phyloP scores from a whole-genome alignment of 2,329 filamentous ascomycete genomes.

The Fusarium nodosum region DNA sequence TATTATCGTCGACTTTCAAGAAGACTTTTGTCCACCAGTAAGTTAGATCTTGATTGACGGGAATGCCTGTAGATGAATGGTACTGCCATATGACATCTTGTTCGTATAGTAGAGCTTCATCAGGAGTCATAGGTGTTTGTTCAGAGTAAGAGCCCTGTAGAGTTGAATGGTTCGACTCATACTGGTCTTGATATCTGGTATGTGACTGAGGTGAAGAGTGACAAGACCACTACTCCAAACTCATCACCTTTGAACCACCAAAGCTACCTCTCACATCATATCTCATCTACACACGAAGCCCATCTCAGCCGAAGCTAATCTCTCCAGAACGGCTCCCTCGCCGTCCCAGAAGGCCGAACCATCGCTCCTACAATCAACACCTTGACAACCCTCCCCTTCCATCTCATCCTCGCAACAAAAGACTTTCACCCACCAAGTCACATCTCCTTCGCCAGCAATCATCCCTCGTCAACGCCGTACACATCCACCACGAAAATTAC shows the following conservation, averaged over 20 bases:
- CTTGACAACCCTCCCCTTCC: slow-evolving; percentile 79
- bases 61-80: no score
- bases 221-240: background rate
- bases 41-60: slow-evolving; percentile 52
- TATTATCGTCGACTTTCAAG: slow-evolving; percentile 88
- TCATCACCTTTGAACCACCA: no score
- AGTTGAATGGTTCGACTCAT: no score
- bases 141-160: background rate
- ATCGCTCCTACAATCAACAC: slow-evolving; percentile 80
- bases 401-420: slow-evolving; percentile 84
- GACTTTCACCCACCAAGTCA: slow-evolving; percentile 90
- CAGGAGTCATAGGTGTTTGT: background rate
- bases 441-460: slow-evolving; percentile 90
- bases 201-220: background rate
- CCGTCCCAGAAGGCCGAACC: slow-evolving; percentile 79
- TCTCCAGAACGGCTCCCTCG: slow-evolving; percentile 83
- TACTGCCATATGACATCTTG: background rate
- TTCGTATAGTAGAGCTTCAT: background rate
- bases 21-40: slow-evolving; percentile 95
- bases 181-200: background rate
- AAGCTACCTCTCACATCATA: no score
- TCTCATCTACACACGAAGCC: no score
- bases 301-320: slow-evolving; percentile 25
- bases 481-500: slow-evolving; percentile 72
- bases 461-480: slow-evolving; percentile 76